phyloP scores from a whole-genome alignment of 2,329 filamentous ascomycete genomes.

The Bipolaris oryzae region DNA sequence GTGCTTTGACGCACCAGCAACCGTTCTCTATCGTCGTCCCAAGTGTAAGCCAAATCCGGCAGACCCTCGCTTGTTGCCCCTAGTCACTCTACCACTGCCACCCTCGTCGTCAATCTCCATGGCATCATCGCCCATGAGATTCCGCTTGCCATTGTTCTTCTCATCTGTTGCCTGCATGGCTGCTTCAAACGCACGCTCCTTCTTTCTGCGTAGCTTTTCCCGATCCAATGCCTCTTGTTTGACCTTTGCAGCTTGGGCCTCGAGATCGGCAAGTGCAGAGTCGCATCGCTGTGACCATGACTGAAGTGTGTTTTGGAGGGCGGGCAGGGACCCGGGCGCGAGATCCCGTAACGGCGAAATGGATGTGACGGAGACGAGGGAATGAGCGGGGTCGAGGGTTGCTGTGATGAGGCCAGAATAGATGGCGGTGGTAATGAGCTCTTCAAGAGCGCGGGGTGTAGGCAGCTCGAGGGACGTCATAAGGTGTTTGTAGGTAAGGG shows the following conservation, averaged over 20 bases:
- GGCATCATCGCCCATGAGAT: conserved; percentile 34
- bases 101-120: conserved; percentile 49
- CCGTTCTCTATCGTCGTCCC: conserved; percentile 31
- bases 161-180: conserved; percentile 35
- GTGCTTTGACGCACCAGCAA: background rate
- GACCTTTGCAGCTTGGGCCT: conserved; percentile 73
- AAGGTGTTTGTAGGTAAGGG: conserved; percentile 75
- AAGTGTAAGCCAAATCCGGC: conserved; percentile 34
- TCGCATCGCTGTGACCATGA: conserved; percentile 82
- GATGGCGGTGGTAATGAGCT: conserved; percentile 83
- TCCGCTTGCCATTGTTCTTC: conserved; percentile 35
- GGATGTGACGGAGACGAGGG: conserved; percentile 76
- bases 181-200: conserved; percentile 47
- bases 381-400: conserved; percentile 79
- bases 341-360: conserved; percentile 88
- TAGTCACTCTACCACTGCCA: conserved; percentile 28
- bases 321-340: conserved; percentile 71
- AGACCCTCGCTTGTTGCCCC: conserved; percentile 41
- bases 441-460: conserved; percentile 75
- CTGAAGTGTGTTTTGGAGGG: conserved; percentile 70
- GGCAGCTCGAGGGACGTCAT: conserved; percentile 70
- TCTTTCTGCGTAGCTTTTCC: conserved; percentile 52
- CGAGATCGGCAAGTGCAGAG: conserved; percentile 73
- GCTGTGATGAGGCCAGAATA: conserved; percentile 83
- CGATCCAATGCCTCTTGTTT: conserved; percentile 54